These are phyloP conservation scores for Glycine soja DNA, from an alignment of 306 rosid species.

Conservation along the genomic window DNA sequence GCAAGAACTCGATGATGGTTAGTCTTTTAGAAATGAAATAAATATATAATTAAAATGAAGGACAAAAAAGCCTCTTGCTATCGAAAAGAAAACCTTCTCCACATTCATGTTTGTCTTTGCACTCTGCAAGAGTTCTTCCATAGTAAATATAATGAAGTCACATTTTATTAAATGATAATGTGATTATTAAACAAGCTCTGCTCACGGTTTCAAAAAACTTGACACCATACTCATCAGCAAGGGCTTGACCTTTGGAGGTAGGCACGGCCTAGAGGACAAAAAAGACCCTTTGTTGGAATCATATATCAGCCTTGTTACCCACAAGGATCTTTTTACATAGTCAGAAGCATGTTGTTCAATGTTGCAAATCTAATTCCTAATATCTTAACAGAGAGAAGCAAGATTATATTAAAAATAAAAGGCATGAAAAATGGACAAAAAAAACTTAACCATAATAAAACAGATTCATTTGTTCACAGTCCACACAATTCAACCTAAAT, in stretches of 20 bases:
- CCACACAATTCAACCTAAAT: slow-evolving; percentile 3
- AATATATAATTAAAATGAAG: no score
- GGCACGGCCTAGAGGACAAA: slow-evolving; percentile 69
- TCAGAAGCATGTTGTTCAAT: slow-evolving; percentile 83
- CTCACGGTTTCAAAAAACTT: slow-evolving; percentile 85
- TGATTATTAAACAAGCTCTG: slow-evolving; percentile 35
- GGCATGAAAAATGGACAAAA: background rate
- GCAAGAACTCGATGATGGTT: background rate
- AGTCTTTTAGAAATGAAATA: no score
- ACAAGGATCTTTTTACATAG: slow-evolving; percentile 75
- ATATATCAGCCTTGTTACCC: slow-evolving; percentile 84
- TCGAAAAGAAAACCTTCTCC: slow-evolving; percentile 85
- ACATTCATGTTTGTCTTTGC: slow-evolving; percentile 84
- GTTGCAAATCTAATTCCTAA: slow-evolving; percentile 82
- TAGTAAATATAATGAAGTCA: slow-evolving; percentile 33
- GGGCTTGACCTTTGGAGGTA: slow-evolving; percentile 82
- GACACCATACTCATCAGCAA: slow-evolving; percentile 85
- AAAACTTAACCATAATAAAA: slow-evolving; percentile 4
- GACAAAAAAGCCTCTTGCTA: slow-evolving; percentile 46
- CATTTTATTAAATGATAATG: slow-evolving; percentile 14
- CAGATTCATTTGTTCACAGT: background rate
- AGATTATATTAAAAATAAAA: slow-evolving; percentile 20
- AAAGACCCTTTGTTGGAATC: slow-evolving; percentile 44
- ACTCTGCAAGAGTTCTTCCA: slow-evolving; percentile 58
- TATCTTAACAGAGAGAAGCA: slow-evolving; percentile 55